These are phyloP conservation scores for Tephrocybe sp. DNA, from an alignment of 768 basidiomycete genomes.

Conservation along the genomic window DNA sequence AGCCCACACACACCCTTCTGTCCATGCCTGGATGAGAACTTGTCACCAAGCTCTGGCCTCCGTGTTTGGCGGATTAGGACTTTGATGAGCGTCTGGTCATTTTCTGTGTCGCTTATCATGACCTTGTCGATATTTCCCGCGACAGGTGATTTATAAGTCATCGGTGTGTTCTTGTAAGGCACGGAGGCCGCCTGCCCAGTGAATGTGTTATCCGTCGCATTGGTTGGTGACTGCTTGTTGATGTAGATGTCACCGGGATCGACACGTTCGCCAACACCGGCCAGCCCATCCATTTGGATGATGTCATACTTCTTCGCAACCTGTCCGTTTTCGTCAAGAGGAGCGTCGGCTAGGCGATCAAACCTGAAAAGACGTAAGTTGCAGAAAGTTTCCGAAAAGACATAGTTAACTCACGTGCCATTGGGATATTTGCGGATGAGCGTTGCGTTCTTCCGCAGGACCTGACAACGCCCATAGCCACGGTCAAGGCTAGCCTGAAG, in stretches of 20 bases:
- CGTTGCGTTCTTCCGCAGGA: conserved; percentile 92
- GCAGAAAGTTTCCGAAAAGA: conserved; percentile 3
- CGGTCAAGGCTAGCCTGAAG: conserved; percentile 89
- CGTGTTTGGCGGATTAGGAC: conserved; percentile 96
- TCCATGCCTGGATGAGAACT: conserved; percentile 96
- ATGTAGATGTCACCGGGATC: conserved; percentile 93
- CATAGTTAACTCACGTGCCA: conserved; percentile 72
- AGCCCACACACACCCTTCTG: conserved; percentile 99
- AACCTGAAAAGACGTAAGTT: conserved; percentile 46
- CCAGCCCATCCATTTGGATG: conserved; percentile 90
- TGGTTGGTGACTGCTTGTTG: conserved; percentile 95
- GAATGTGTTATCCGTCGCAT: conserved; percentile 90
- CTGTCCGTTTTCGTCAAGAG: conserved; percentile 78
- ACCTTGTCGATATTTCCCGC: conserved; percentile 97
- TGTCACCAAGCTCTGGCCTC: conserved; percentile 95
- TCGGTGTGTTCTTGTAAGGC: conserved; percentile 89
- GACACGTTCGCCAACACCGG: conserved; percentile 92
- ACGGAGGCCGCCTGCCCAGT: conserved; percentile 81
- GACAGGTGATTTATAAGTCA: conserved; percentile 92
- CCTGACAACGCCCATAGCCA: conserved; percentile 97
- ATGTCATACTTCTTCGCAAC: conserved; percentile 85
- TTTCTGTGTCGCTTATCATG: conserved; percentile 95
- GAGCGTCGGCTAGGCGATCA: conserved; percentile 94
- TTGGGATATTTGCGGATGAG: conserved; percentile 96
- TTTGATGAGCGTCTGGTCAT: conserved; percentile 95